Base-by-base conservation (phyloP, 495 filamentous ascomycete species). In the Talaromyces ruber region DNA sequence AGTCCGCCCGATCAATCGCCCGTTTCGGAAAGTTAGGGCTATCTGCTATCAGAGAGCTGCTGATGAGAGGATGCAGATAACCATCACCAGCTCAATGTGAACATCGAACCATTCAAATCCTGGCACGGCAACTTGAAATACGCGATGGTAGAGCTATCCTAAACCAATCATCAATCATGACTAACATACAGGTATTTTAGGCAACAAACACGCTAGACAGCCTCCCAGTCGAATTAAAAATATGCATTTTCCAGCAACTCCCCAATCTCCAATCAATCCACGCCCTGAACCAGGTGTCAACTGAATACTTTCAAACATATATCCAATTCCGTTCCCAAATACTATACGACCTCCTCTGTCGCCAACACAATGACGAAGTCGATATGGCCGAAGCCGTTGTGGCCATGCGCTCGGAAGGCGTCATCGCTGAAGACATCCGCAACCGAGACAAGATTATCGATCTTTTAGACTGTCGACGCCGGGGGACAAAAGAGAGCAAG, bases 371-470 rank as follows among this genome's bases (percentile, higher is more conserved):
- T 34, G 30, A 18, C 21, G 26, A 57, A 18, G 54, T 57, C 28
- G 30, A 57, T 12, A 29, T 57, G 18, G n/a, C 26, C 30, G 54
- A 34, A 1, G 26, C 54, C 9, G n/a, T 57, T 18, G 28, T 22
- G 7, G 54, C 54, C 1, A 18, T 57, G n/a, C 54, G n/a, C 28
- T 57, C 54, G 0, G 73, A 73, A 37, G 70, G 71, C 3, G 47
- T 66, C 5, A 53, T 71, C 12, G 71, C 68, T 9, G 71, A 73
- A 57, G 71, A 75, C 56, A 62, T 72, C 14, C 62, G 61, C n/a
- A 75, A 75, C 37, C 60, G 64, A 11, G 72, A 75, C 26, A 29
- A 32, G 16, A 34, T 57, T 16, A 14, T 57, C 4, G 26, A 18
- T 6, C 9, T 57, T 22, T 16, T 57, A 57, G 54, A 57, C 54